phyloP scores from a whole-genome alignment of 2,329 filamentous ascomycete genomes.

The Nigrospora osmanthi region DNA sequence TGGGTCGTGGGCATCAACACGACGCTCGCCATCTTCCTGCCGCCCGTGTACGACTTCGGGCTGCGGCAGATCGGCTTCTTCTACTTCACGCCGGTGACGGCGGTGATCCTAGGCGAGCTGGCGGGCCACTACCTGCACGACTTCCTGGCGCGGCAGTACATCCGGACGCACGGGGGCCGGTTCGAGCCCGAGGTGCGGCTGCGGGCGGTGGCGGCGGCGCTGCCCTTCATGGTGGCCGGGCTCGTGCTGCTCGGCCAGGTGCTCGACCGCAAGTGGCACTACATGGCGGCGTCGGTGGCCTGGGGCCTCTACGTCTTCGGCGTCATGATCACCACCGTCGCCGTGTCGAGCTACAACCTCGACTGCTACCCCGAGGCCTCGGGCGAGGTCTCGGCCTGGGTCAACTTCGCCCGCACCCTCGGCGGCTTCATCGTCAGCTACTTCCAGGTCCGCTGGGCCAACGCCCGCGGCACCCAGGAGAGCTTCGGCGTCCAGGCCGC shows the following conservation, averaged over 20 bases:
- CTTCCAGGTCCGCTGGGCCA: constrained; percentile 43
- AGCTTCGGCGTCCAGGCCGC: constrained; percentile 40
- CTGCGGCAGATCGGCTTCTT: constrained; percentile 43
- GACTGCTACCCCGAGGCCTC: constrained; percentile 47
- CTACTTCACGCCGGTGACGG: constrained; percentile 51
- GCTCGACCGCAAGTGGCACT: constrained; percentile 41
- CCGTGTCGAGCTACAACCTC: constrained; percentile 42
- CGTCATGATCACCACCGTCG: constrained; percentile 46
- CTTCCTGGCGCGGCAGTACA: constrained; percentile 33
- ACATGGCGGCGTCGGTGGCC: constrained; percentile 36
- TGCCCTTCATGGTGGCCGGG: constrained; percentile 40
- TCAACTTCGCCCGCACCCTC: constrained; percentile 39
- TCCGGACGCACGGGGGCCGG: constrained; percentile 35
- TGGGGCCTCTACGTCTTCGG: constrained; percentile 50
- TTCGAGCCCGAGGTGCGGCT: constrained; percentile 51
- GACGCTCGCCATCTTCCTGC: constrained; percentile 43
- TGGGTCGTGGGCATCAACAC: constrained; percentile 50
- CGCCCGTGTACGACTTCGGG: constrained; percentile 40
- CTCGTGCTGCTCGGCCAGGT: constrained; percentile 44
- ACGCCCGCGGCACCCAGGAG: constrained; percentile 29
- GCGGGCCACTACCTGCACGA: constrained; percentile 51
- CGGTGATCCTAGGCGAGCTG: constrained; percentile 43
- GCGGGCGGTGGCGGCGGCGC: constrained; percentile 34
- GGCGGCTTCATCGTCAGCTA: constrained; percentile 45
- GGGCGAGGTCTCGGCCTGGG: constrained; percentile 44